Evolutionary conservation across 768 basidiomycete species (phyloP), one percentile per base, ranked within the genome.

Genomic region (Tricholoma bakamatsutake): DNA sequence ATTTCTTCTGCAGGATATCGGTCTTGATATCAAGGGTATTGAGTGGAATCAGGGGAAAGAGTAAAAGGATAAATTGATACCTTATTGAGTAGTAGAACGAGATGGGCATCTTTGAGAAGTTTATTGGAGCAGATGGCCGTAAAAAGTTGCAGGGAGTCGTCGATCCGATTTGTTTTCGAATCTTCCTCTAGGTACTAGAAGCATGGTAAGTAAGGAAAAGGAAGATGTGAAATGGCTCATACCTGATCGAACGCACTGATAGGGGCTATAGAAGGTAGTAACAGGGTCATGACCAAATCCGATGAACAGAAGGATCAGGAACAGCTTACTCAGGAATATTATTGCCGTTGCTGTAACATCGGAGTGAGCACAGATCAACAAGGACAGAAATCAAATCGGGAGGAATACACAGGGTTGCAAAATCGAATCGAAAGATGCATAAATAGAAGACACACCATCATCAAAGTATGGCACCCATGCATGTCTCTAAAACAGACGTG

Each of bases 231-330:
- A 54, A 12, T 11, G 9, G 15, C 39, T 39, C 73, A 59, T 64
- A 84, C 87, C 81, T 92, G 89, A 75, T 93, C 89, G 66, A 89
- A 93, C 39, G 90, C 90, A 63, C 87, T 88, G 59, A 93, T 85
- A 39, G 90, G 90, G 50, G 88, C 90, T 76, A 58, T 45, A 50
- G 40, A 24, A 5, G 30, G n/a, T n/a, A n/a, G n/a, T n/a, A n/a
- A n/a, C n/a, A n/a, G n/a, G n/a, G n/a, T n/a, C 15, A 51, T 28
- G 30, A 33, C 17, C 30, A 34, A n/a, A 9, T 27, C 33, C 24
- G 28, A 30, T n/a, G 12, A 21, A 37, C 2, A 18, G n/a, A n/a
- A 24, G 21, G 21, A 24, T 24, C 21, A 52, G 46, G 56, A 40
- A 28, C 48, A 39, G 30, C 65, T 50, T 56, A 73, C 75, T 74